Evolutionary conservation across 2,329 filamentous ascomycete species (phyloP), one percentile per base, ranked within the genome.

Genomic region (Cryoendolithus antarcticus): DNA sequence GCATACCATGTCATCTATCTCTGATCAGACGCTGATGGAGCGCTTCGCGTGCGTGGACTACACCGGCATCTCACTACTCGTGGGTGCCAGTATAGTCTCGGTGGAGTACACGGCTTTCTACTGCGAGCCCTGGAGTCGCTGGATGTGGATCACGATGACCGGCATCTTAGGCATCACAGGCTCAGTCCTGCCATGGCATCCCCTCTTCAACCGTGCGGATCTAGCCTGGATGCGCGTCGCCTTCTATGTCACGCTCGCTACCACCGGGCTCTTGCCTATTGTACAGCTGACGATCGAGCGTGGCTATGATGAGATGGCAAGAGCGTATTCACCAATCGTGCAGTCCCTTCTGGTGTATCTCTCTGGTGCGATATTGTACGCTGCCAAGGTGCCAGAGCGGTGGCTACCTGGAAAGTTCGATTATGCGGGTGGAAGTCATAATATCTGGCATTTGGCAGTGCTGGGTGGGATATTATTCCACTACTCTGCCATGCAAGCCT

Each of bases 71-170:
- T 94, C 88, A 1, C 70, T 98, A 37, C 74, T 98, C 21, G 91
- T 98, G 38, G 86, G 91, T 2, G 86, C 91, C 8, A 93, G 85
- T 41, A 98, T 98, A 65, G 86, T 96, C 74, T 95, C 91, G 2
- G 94, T 86, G 29, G 91, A 98, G 60, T 98, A 96, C 66, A 95
- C 91, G 1, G 91, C 89, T 13, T 98, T 98, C 62, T 98, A 98
- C 67, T 95, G 91, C 66, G 91, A 98, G 55, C 88, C 91, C 3
- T 54, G 82, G 34, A 88, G 82, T 49, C 81, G 88, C 40, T 91
- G 82, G 74, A 69, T 75, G 9, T 98, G 96, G 63, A 91, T 98
- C 68, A 62, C 72, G 32, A 68, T 83, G 36, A 96, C 91, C 2
- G 80, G 83, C 41, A 59, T 80, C 9, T 75, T 98, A 19, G 91